These are phyloP conservation scores for Pittosporum tobira DNA, from an alignment of 129 eudicot species.

Conservation along the genomic window DNA sequence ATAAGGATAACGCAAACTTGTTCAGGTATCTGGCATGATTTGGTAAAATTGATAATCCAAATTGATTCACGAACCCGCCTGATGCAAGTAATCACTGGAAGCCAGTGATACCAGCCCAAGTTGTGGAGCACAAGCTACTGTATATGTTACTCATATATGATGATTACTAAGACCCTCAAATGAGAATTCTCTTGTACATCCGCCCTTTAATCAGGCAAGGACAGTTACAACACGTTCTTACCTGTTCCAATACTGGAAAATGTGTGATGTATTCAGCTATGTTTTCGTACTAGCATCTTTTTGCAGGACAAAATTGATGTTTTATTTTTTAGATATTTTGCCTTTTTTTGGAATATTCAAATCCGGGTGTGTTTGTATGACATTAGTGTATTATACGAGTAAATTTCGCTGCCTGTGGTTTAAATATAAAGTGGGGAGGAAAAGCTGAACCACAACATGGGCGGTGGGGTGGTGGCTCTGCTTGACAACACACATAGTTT, in stretches of 20 bases:
- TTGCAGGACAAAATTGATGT: too few relatives aligned
- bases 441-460: too few relatives aligned
- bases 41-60: not conserved
- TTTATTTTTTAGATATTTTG: too few relatives aligned
- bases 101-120: conserved; percentile 7
- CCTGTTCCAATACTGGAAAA: not conserved
- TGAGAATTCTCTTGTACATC: conserved; percentile 15
- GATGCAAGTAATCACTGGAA: conserved; percentile 13
- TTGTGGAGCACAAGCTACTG: conserved; percentile 19
- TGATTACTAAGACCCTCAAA: conserved; percentile 4
- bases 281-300: not conserved
- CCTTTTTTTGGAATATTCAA: too few relatives aligned
- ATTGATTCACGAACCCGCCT: not conserved
- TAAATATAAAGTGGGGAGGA: too few relatives aligned
- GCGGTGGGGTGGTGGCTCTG: too few relatives aligned
- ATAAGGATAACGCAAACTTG: conserved; percentile 76
- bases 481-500: too few relatives aligned
- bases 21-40: conserved; percentile 85
- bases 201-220: not conserved
- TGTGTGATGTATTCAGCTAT: not conserved
- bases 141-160: conserved; percentile 22
- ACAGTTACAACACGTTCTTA: conserved; percentile 3
- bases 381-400: too few relatives aligned
- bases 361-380: too few relatives aligned
- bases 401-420: too few relatives aligned